Evolutionary conservation across 495 filamentous ascomycete species (phyloP), one percentile per base, ranked within the genome.

Genomic region (Hyaloscypha bicolor): DNA sequence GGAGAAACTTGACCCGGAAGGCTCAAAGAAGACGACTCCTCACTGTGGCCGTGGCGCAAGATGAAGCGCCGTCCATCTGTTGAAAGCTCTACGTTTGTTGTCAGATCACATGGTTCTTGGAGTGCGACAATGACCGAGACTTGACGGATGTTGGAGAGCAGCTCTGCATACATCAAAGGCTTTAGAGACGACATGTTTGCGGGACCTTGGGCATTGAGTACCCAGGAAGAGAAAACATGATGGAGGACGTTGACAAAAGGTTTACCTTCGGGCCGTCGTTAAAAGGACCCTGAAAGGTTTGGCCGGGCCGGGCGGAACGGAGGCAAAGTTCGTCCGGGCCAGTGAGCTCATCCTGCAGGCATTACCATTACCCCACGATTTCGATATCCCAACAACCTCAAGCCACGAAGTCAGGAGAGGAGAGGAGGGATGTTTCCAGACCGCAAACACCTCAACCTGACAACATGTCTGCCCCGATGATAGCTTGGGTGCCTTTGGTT

Each of bases 61-160:
- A 77, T 79, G 35, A 93, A 78, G 62, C 69, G 80, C 69, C 57
- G 69, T 39, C 85, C 81, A 64, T 88, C 80, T 14, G 81, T 71
- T 22, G 80, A 77, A 14, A 92, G 68, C 29, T 76, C 69, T 35
- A 82, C 82, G 63, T 75, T 80, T 22, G 88, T 87, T 25, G 80
- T 74, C 3, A 76, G 56, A 39, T 77, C 77, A 53, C 76, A 73
- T 2, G 80, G 77, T 3, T 84, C 83, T 16, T 83, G 81, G 3
- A 95, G 80, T 0, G 88, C 87, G 5, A 88, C 87, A 66, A 88
- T 89, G 22, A 96, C 79, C 4, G 91, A 91, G 55, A 96, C 83
- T 76, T 94, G 91, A 14, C 89, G 88, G 70, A 99, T 96, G 73
- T 97, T 93, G 66, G 88, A 82, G 5, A 97, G 83, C 0, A 95